Percentiles rank a stretch among this genome's conserved stretches.
Conservation (phyloP, 441 rosid genomes). For the Geranium incanum region DNA sequence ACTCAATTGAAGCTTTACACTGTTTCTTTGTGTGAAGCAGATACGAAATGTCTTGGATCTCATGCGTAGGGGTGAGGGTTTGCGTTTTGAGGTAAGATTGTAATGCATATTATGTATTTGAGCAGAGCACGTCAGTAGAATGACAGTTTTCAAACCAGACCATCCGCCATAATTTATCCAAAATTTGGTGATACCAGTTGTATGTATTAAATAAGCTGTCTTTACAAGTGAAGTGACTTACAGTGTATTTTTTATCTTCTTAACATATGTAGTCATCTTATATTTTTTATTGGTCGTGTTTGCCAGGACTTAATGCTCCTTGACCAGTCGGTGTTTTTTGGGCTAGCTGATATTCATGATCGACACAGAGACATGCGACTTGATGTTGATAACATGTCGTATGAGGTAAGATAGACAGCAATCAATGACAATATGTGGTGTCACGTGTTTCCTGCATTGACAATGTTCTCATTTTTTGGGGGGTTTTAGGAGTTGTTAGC, state of each 20-base stretch:
- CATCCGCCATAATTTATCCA: no score
- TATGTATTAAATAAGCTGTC: no score
- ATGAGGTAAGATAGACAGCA: slow-evolving; percentile 45
- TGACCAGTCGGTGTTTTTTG: slow-evolving; percentile 58
- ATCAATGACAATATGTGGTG: background rate
- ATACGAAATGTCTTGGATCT: slow-evolving; percentile 70
- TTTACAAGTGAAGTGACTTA: background rate
- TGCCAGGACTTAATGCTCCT: slow-evolving; percentile 77
- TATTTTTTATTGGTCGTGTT: no score
- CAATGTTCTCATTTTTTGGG: slow-evolving; percentile 3
- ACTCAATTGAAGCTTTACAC: no score
- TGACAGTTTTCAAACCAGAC: background rate
- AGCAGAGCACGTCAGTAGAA: background rate
- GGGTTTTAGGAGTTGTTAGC: slow-evolving; percentile 63
- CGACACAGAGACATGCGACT: slow-evolving; percentile 93
- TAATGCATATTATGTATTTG: background rate
- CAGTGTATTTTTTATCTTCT: no score
- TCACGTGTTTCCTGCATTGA: background rate
- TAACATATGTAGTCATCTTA: no score
- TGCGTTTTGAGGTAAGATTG: slow-evolving; percentile 64
- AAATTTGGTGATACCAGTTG: no score
- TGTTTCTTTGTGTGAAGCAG: slow-evolving; percentile 35
- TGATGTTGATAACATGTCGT: slow-evolving; percentile 93
- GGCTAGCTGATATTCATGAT: slow-evolving; percentile 60
- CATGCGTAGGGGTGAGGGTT: slow-evolving; percentile 73